A percentile compares a stretch with the other conserved stretches of the same genome.
phyloP scores from a whole-genome alignment of 257 asterid genomes.

The Agastache rugosa region DNA sequence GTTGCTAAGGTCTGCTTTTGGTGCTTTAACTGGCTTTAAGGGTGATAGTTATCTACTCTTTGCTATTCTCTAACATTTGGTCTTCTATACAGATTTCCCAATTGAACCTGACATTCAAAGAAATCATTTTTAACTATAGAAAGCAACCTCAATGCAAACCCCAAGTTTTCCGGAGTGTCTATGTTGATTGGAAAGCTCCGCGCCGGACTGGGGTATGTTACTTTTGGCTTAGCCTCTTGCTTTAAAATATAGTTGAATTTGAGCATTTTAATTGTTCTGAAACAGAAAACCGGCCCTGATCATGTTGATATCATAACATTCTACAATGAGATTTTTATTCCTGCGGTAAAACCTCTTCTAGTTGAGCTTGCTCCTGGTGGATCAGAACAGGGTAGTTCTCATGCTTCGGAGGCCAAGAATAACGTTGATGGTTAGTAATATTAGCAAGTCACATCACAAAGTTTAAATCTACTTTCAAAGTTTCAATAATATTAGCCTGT shows the following conservation, averaged over 20 bases:
- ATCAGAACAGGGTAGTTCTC: slow-evolving; percentile 53
- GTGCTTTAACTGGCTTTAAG: slow-evolving; percentile 22
- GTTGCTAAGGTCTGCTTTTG: slow-evolving; percentile 82
- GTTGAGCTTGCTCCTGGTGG: slow-evolving; percentile 88
- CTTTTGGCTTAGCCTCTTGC: slow-evolving; percentile 27
- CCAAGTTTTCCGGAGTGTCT: slow-evolving; percentile 70
- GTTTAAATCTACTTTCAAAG: background rate
- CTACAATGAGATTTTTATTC: slow-evolving; percentile 88
- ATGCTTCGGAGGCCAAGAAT: slow-evolving; percentile 55
- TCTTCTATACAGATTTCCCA: slow-evolving; percentile 76
- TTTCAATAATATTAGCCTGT: slow-evolving; percentile 7
- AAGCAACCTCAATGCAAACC: slow-evolving; percentile 76
- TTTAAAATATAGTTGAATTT: slow-evolving; percentile 22
- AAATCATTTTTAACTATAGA: slow-evolving; percentile 67
- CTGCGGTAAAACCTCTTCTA: slow-evolving; percentile 88
- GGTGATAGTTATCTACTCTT: slow-evolving; percentile 22
- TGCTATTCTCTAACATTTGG: slow-evolving; percentile 26
- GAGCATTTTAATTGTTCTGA: slow-evolving; percentile 34
- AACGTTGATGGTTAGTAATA: slow-evolving; percentile 60
- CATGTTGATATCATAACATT: slow-evolving; percentile 92
- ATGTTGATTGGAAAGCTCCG: slow-evolving; percentile 54
- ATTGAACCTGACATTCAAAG: slow-evolving; percentile 65
- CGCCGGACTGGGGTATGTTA: slow-evolving; percentile 65
- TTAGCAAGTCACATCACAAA: slow-evolving; percentile 1
- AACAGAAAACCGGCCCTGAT: slow-evolving; percentile 84